These are phyloP conservation scores for Paratinospora sagittata DNA, from an alignment of 164 flowering plant genomes.

Conservation along the genomic window DNA sequence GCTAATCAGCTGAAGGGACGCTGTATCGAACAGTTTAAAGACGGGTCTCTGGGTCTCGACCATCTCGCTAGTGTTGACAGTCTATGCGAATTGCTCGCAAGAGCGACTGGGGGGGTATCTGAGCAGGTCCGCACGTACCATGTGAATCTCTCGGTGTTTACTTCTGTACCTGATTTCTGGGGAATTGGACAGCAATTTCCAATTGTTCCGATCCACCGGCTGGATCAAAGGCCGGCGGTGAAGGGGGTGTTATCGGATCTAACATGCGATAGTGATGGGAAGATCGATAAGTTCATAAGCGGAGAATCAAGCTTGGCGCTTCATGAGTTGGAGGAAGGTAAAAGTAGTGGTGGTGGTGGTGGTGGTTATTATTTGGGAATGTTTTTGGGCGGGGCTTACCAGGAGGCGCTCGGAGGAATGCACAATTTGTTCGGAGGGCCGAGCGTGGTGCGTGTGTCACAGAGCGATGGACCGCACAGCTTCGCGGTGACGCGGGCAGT, in stretches of 20 bases:
- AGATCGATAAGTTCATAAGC: slow-evolving; percentile 83
- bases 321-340: slow-evolving; percentile 54
- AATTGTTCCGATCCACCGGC: slow-evolving; percentile 81
- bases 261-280: slow-evolving; percentile 98
- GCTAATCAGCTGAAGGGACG: slow-evolving; percentile 76
- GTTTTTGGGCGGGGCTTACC: slow-evolving; percentile 99
- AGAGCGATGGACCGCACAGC: slow-evolving; percentile 86
- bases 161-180: slow-evolving; percentile 96
- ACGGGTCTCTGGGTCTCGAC: slow-evolving; percentile 70
- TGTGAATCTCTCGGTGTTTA: slow-evolving; percentile 87
- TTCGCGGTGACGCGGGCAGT: slow-evolving; percentile 83
- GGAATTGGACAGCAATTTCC: slow-evolving; percentile 91
- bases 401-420: slow-evolving; percentile 98
- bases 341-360: slow-evolving; percentile 13
- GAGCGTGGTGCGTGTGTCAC: slow-evolving; percentile 82
- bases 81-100: slow-evolving; percentile 54
- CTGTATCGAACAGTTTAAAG: slow-evolving; percentile 84
- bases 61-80: slow-evolving; percentile 82
- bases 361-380: slow-evolving; percentile 93
- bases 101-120: slow-evolving; percentile 38
- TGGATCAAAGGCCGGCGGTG: slow-evolving; percentile 60
- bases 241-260: slow-evolving; percentile 79
- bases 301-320: slow-evolving; percentile 78
- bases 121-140: slow-evolving; percentile 65
- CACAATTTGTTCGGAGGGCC: slow-evolving; percentile 98